These are phyloP conservation scores for Phyllosticta citrichinensis DNA, from an alignment of 2,329 filamentous ascomycete genomes.

Conservation along the genomic window DNA sequence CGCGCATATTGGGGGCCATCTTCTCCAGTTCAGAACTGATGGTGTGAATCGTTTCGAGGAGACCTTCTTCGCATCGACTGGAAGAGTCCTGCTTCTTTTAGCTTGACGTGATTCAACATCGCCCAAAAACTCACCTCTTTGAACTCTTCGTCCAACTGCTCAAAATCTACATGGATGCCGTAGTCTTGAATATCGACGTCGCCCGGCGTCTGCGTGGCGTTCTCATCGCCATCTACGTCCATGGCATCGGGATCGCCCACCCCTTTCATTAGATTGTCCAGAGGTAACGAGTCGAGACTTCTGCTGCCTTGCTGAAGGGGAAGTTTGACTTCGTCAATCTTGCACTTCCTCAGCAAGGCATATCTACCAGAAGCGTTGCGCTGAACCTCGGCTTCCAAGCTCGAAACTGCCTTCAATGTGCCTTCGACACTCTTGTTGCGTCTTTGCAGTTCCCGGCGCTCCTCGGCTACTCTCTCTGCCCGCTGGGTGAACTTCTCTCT, in stretches of 20 bases:
- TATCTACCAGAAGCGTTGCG: constrained; percentile 78
- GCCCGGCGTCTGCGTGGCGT: constrained; percentile 39
- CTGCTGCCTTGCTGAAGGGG: constrained; percentile 64
- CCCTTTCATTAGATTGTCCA: constrained; percentile 62
- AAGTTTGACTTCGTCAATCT: constrained; percentile 84
- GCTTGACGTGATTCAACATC: neutral
- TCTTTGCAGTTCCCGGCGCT: constrained; percentile 71
- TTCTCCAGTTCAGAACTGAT: constrained; percentile 78
- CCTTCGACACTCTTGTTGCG: constrained; percentile 74
- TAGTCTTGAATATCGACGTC: constrained; percentile 67
- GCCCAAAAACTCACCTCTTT: constrained; percentile 42
- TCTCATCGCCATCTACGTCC: constrained; percentile 70
- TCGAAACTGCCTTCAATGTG: constrained; percentile 62
- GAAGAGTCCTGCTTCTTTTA: constrained; percentile 50
- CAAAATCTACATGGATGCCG: constrained; percentile 83
- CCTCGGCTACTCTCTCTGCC: constrained; percentile 65
- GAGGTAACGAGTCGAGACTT: constrained; percentile 69
- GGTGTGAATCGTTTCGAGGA: constrained; percentile 67
- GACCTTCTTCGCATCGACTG: constrained; percentile 59
- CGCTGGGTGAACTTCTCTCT: constrained; percentile 59
- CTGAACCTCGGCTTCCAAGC: constrained; percentile 76
- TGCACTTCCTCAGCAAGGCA: constrained; percentile 74
- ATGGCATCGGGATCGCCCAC: constrained; percentile 70
- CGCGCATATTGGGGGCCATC: constrained; percentile 93
- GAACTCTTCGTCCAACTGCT: constrained; percentile 69